Evolutionary conservation across 495 filamentous ascomycete genomes (phyloP), one percentile per base, ranked within the genome.

Genomic region (Elasticomyces elasticus): DNA sequence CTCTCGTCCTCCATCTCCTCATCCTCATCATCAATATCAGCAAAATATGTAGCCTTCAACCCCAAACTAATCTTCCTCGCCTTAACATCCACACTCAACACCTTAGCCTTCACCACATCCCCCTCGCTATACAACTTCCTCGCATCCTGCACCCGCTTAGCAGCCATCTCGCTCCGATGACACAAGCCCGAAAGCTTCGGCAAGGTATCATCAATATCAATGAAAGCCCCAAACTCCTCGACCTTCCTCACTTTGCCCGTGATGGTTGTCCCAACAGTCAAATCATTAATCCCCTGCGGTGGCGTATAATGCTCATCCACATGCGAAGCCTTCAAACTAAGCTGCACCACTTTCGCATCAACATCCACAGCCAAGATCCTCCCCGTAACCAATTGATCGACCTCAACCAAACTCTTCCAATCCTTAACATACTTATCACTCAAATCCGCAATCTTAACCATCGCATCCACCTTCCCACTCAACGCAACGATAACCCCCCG

Each of bases 201-300:
- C 33, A 74, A 67, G 24, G 89, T 91, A 30, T 80, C 76, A 70
- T 95, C 89, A 28, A 98, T 71, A 47, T 89, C 80, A 62, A 98
- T 85, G 69, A 97, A 97, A 9, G 89, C 90, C 63, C 92, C 92
- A 63, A 87, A 97, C 19, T 94, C 86, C 64, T 94, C 87, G 1
- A 95, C 87, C 68, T 94, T 94, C 52, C 89, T 82, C 49, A 98
- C 76, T 62, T 86, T 94, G 28, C 90, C 92, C 12, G 85, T 94
- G 24, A 98, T 74, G 20, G 85, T 71, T 65, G 90, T 85, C 4
- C 89, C 91, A 50, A 74, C 73, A 66, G 83, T 79, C 42, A 96
- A 71, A 59, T 94, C 86, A 25, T 75, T 71, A 55, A 90, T 81
- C 3, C 76, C 79, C 23, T 83, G 60, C 2, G 79, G 81, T 15